Evolutionary conservation across 2,329 filamentous ascomycete species (phyloP), one percentile per base, ranked within the genome.

Genomic region (Ophiostoma ulmi): DNA sequence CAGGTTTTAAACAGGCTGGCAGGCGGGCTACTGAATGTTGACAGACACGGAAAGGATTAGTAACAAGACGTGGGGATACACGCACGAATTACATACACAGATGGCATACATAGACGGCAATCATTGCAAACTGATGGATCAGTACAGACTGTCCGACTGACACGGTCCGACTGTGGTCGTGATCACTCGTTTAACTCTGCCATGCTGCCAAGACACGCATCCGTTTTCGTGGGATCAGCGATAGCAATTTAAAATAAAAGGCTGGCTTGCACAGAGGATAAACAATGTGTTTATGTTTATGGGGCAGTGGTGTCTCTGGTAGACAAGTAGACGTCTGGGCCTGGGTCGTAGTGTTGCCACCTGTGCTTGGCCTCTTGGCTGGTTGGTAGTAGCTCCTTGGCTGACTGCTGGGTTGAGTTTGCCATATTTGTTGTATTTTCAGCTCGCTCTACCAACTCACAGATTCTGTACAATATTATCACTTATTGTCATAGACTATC

Each of bases 321-420:
- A 31, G 31, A 31, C 31, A 31, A 58, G n/a, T 58, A 58, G 8
- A 7, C 26, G 13, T 17, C 36, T 38, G 36, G 63, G 58, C 26
- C 26, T 63, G 22, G n/a, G 58, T 35, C 26, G 35, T 38, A 39
- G 20, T 67, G 38, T 66, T 38, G 64, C 64, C 64, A 41, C 64
- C 39, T 44, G 65, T 67, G 65, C 65, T 67, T 67, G 65, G 65
- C 65, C 38, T 22, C 65, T 67, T 67, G 65, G 65, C 65, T 67
- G 38, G 65, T 31, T 67, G 38, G 38, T 48, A 41, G 26, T 67
- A 67, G 65, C 65, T 67, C 38, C 65, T 67, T 67, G 65, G 65
- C 65, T 35, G 63, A 11, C 52, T 58, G 22, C 26, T 31, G 31
- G 31, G 58, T 63, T 13, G 6, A 4, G 8, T 38, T 20, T 63